phyloP scores from a whole-genome alignment of 345 rosid genomes.

The Balakata baccata region DNA sequence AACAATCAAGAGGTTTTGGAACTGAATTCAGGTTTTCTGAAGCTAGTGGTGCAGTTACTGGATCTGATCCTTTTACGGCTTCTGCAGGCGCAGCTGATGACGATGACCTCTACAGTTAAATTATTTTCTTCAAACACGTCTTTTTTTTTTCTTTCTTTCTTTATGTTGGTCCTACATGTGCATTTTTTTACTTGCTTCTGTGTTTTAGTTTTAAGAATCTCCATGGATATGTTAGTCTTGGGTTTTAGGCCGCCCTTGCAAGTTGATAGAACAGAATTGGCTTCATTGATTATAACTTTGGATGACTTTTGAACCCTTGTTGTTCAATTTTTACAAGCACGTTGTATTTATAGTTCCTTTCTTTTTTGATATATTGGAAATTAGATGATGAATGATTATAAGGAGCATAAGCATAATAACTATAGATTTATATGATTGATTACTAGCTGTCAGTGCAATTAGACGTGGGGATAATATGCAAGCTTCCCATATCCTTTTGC shows the following conservation, averaged over 20 bases:
- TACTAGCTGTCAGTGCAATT: too few species aligned
- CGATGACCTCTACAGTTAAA: slow-evolving; percentile 81
- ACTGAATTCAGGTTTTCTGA: slow-evolving; percentile 72
- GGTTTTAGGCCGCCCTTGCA: not conserved
- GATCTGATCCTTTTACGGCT: slow-evolving; percentile 70
- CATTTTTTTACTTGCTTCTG: not conserved
- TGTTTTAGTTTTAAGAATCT: slow-evolving; percentile 13
- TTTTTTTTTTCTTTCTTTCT: too few species aligned
- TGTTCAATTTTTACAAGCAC: not conserved
- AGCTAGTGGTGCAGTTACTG: slow-evolving; percentile 33
- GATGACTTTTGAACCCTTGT: not conserved
- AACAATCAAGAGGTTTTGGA: slow-evolving; percentile 91
- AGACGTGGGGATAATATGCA: too few species aligned
- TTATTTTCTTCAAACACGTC: slow-evolving; percentile 6
- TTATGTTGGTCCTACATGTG: not conserved
- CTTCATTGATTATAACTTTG: not conserved
- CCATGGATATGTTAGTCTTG: not conserved
- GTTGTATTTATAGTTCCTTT: not conserved
- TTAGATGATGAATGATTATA: not conserved
- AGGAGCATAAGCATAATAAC: not conserved
- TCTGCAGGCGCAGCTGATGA: slow-evolving; percentile 68
- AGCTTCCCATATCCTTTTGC: too few species aligned
- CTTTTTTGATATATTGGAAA: not conserved
- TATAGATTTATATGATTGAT: not conserved
- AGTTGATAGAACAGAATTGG: not conserved